phyloP scores from a whole-genome alignment of 768 basidiomycete genomes.

The Boletus vermiculosoides region DNA sequence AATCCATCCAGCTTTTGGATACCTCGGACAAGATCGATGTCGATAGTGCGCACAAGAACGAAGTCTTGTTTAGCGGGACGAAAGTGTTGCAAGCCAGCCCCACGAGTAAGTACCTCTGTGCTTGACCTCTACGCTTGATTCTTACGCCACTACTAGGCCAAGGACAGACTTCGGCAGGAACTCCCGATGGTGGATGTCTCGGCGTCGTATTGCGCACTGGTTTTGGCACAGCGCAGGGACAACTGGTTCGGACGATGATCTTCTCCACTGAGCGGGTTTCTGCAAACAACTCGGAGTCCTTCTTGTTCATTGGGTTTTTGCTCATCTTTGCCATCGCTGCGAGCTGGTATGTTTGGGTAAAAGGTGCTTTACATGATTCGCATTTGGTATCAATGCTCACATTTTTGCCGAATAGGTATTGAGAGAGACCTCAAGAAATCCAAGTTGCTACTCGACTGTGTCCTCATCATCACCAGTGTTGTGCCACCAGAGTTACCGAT shows the following conservation, averaged over 20 bases:
- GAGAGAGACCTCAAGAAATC: constrained; percentile 92
- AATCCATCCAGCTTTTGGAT: constrained; percentile 86
- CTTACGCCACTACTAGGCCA: constrained; percentile 20
- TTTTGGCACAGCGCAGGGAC: constrained; percentile 96
- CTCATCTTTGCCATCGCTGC: constrained; percentile 98
- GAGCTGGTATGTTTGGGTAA: constrained; percentile 97
- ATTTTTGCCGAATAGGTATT: constrained; percentile 53
- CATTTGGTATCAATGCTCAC: constrained; percentile 3
- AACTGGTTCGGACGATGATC: constrained; percentile 97
- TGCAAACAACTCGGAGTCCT: constrained; percentile 93
- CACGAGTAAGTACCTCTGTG: constrained; percentile 32
- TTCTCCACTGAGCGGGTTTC: constrained; percentile 97
- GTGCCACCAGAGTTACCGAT: constrained; percentile 98
- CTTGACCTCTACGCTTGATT: neutral
- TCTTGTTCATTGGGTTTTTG: constrained; percentile 97
- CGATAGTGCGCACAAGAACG: constrained; percentile 83
- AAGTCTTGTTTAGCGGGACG: constrained; percentile 93
- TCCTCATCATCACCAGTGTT: constrained; percentile 95
- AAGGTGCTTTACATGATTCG: constrained; percentile 53
- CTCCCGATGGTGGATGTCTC: constrained; percentile 91
- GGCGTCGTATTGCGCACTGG: constrained; percentile 93
- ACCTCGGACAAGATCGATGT: constrained; percentile 74
- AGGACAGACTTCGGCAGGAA: constrained; percentile 46
- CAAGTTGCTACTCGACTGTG: constrained; percentile 91
- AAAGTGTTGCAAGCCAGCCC: constrained; percentile 83